These are phyloP conservation scores for Neofusicoccum sp. DNA, from an alignment of 2,329 filamentous ascomycete genomes.

Conservation along the genomic window DNA sequence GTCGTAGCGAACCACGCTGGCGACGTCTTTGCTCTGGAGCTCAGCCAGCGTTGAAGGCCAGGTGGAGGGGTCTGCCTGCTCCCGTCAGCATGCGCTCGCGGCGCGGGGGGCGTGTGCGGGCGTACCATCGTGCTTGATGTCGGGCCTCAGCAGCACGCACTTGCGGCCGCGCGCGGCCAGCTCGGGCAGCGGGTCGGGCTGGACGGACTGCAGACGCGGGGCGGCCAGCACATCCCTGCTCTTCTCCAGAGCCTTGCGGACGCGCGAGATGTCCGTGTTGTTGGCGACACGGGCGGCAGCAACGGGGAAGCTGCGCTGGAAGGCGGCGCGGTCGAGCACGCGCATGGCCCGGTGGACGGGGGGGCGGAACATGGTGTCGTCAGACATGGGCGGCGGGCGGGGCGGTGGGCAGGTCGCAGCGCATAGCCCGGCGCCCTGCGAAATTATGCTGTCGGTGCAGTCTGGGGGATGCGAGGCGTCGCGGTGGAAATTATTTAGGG, in stretches of 20 bases:
- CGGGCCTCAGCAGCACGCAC: conserved; percentile 50
- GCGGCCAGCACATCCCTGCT: conserved; percentile 67
- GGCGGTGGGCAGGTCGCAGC: not conserved
- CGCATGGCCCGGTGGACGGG: conserved; percentile 79
- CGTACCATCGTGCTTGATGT: conserved; percentile 43
- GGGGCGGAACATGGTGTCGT: conserved; percentile 67
- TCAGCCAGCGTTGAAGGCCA: conserved; percentile 74
- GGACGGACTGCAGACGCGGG: conserved; percentile 60
- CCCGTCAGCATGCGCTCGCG: conserved; percentile 31
- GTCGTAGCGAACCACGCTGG: conserved; percentile 74
- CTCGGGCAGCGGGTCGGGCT: conserved; percentile 29
- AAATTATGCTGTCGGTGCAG: conserved; percentile 6
- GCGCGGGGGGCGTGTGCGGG: not conserved
- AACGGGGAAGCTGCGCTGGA: conserved; percentile 73
- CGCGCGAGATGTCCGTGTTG: conserved; percentile 71
- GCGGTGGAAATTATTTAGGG: conserved; percentile 14
- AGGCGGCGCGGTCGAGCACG: conserved; percentile 80
- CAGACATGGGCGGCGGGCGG: conserved; percentile 28
- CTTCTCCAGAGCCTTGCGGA: conserved; percentile 66
- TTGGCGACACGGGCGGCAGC: conserved; percentile 79
- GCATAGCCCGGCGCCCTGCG: conserved; percentile 2
- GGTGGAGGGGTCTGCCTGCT: conserved; percentile 65
- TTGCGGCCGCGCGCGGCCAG: conserved; percentile 49
- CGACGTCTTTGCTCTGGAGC: conserved; percentile 67
- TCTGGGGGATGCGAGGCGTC: conserved; percentile 15